Base-by-base conservation (phyloP, 441 rosid genomes). In the Erodium trifolium region DNA sequence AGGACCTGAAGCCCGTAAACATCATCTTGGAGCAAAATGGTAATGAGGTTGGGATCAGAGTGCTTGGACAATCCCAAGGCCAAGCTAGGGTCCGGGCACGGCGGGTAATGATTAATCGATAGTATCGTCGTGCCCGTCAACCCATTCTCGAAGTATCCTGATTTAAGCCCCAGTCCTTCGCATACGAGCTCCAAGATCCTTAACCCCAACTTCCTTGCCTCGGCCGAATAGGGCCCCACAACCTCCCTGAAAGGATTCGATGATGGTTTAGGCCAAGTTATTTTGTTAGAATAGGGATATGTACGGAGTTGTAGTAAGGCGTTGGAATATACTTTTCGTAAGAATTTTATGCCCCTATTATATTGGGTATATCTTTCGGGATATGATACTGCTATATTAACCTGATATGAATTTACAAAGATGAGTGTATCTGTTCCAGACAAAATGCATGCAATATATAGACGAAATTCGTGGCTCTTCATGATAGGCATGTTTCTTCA, bases 1-100 rank as follows among this genome's bases (percentile, higher is more conserved):
- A 83, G 68, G 70, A 81, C 78, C 53, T 81, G 87, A 63, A 83
- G 82, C 12, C 87, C 80, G 3, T 6, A 14, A 0, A 81, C 65
- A 6, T 55, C 74, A 1, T 76, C 82, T 69, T 79, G 83, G 62
- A 66, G 77, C 23, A 77, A 66, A 12, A 83, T 39, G 31, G 79
- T 79, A 3, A 76, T 64, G 65, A 79, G 70, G 31, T 62, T 35
- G 1, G 78, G 77, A 55, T 79, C 83, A 5, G 72, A 11, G 2
- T 83, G 84, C 51, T 57, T 67, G 0, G 76, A 59, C 14, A 79
- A 31, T 60, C 84, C 84, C 12, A 75, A 63, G 17, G 80, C 68
- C 29, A 77, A 73, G 63, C 70, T 73, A 3, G 84, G 84, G 2
- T 77, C 77, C 14, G 83, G 86, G 70, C 83, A 78, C 2, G 79